Conservation (phyloP, 2,329 filamentous ascomycete genomes). For the Raffaelea ambrosiae region DNA sequence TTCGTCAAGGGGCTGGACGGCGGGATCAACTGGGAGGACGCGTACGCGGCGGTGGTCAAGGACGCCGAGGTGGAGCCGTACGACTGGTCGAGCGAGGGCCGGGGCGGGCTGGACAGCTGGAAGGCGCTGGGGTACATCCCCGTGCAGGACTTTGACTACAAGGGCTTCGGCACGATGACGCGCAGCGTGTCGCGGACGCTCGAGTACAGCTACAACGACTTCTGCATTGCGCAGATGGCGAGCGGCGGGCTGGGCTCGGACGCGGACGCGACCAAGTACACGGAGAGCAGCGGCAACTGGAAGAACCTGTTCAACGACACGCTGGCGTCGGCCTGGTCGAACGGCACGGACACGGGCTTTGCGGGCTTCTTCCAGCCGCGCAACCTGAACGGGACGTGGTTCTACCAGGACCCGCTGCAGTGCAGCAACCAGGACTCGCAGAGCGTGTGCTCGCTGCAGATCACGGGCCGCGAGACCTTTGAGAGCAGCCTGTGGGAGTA, state of each 20-base stretch:
- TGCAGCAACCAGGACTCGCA: conserved; percentile 47
- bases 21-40: conserved; percentile 57
- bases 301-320: conserved; percentile 54
- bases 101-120: conserved; percentile 65
- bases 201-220: conserved; percentile 74
- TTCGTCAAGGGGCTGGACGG: conserved; percentile 56
- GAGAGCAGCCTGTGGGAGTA: conserved; percentile 68
- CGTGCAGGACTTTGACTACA: conserved; percentile 56
- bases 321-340: conserved; percentile 43
- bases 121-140: conserved; percentile 65
- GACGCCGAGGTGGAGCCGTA: conserved; percentile 57
- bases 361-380: conserved; percentile 63
- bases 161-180: conserved; percentile 61
- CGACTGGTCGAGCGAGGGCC: conserved; percentile 62
- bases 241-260: conserved; percentile 40
- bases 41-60: conserved; percentile 57
- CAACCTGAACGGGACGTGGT: conserved; percentile 60
- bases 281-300: conserved; percentile 55
- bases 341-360: conserved; percentile 55
- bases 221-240: conserved; percentile 56
- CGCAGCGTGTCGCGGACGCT: conserved; percentile 64
- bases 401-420: conserved; percentile 57
- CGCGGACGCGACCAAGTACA: conserved; percentile 51
- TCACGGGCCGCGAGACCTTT: conserved; percentile 59
- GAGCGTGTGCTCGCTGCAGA: conserved; percentile 49